phyloP scores from a whole-genome alignment of 2,329 filamentous ascomycete species.

The Aspergillus novoparasiticus region DNA sequence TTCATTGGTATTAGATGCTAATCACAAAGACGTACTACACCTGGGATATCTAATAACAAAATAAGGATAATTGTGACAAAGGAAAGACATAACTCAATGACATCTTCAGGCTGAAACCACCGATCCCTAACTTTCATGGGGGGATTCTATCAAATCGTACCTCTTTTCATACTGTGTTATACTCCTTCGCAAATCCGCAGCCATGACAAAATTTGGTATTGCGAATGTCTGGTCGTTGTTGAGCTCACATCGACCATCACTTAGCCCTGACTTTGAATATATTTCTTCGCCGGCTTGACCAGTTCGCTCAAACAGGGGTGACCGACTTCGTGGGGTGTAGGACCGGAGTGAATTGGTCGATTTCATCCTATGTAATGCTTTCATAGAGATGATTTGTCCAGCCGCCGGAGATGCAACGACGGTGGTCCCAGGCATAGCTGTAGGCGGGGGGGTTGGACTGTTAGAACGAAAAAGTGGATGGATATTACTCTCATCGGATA shows the following conservation, averaged over 20 bases:
- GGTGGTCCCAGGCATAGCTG: constrained; percentile 55
- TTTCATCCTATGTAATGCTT: constrained; percentile 40
- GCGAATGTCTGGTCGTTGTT: neutral
- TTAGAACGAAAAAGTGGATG: constrained; percentile 61
- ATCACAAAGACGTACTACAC: neutral
- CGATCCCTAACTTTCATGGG: constrained; percentile 27
- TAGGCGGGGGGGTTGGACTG: constrained; percentile 56
- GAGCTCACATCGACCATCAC: neutral
- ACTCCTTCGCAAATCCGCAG: constrained; percentile 26
- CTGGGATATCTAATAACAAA: constrained; percentile 8
- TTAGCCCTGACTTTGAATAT: constrained; percentile 9
- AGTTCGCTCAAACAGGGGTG: constrained; percentile 21
- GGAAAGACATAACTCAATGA: constrained; percentile 9
- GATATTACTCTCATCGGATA: constrained; percentile 54
- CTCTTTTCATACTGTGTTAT: constrained; percentile 27
- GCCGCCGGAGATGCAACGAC: constrained; percentile 59
- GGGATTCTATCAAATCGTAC: constrained; percentile 33
- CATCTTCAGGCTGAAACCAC: neutral
- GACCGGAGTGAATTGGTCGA: constrained; percentile 36
- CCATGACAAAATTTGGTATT: constrained; percentile 21
- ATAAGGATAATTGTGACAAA: constrained; percentile 7
- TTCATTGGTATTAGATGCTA: neutral
- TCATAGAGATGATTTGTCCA: constrained; percentile 52
- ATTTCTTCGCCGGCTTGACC: constrained; percentile 12
- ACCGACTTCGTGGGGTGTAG: constrained; percentile 22